Evolutionary conservation across 1,284 basidiomycete species (phyloP), one percentile per base, ranked within the genome.

Genomic region (Tylopilus sp.): DNA sequence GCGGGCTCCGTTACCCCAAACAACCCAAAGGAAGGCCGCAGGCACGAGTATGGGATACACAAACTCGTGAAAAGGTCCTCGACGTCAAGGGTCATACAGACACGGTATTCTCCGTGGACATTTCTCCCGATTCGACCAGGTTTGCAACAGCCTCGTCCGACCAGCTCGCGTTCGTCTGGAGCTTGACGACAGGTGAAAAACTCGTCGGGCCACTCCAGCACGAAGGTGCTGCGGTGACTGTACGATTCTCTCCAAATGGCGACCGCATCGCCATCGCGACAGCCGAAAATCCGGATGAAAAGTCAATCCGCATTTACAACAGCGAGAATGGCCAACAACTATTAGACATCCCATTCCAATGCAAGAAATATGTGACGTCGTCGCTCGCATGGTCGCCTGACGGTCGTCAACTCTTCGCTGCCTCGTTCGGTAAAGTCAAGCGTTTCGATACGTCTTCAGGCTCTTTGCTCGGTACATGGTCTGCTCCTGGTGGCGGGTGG

Each of bases 201-300:
- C 43, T 52, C 4, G 18, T 31, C 1, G 51, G 51, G 0, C 50
- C 50, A 0, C 28, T 51, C 6, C 18, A 18, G 10, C 49, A 51
- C 8, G 13, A 38, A 1, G 34, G 29, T n/a, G 10, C 1, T 3
- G 48, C 51, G 10, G 30, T 35, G 10, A 26, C 30, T 3, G 49
- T 51, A n/a, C 18, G 15, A 2, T 51, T 44, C 18, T 44, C 50
- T 15, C 41, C 49, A 0, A n/a, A 10, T 0, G 37, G 35, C 11
- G n/a, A 29, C 19, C 28, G 46, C 36, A 28, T 53, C 18, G 52
- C 52, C 15, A 55, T 52, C 6, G 41, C 37, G 18, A 19, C 43
- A 0, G 25, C n/a, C 9, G 38, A 49, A 13, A 35, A 15, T 25
- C 26, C 33, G 0, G 40, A 30, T 3, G 18, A 15, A 2, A 26